phyloP scores from a whole-genome alignment of 129 eudicot genomes.

The Cynara cardunculus region DNA sequence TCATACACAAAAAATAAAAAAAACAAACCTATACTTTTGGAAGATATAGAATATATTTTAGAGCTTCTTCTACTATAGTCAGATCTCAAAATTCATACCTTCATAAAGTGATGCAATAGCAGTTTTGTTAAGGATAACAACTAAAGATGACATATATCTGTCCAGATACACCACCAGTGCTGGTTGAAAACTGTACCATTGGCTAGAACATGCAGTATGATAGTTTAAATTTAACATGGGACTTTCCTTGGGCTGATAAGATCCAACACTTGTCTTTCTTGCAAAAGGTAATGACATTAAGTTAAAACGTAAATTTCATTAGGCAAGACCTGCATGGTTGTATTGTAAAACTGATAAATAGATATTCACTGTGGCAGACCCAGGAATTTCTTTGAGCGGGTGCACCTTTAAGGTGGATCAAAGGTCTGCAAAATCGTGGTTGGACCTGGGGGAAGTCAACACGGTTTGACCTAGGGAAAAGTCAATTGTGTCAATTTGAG shows the following conservation, averaged over 20 bases:
- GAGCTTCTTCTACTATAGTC: not conserved
- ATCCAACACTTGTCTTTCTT: not conserved
- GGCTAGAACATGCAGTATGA: not conserved
- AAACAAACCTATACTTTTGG: not conserved
- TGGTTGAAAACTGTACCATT: not conserved
- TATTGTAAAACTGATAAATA: not conserved
- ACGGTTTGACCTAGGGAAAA: too few species aligned
- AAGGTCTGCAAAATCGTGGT: too few species aligned
- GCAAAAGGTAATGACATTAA: not conserved
- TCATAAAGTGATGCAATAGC: not conserved
- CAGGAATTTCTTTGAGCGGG: too few species aligned
- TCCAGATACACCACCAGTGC: not conserved
- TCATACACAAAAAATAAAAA: not conserved
- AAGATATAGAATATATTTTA: too few species aligned
- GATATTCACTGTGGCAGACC: too few species aligned
- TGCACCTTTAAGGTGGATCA: too few species aligned
- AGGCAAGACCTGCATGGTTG: not conserved
- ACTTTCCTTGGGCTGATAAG: not conserved
- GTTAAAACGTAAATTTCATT: not conserved
- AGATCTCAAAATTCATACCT: not conserved
- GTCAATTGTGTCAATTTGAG: too few species aligned
- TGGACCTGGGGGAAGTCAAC: too few species aligned
- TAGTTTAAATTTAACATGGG: not conserved
- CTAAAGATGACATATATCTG: not conserved
- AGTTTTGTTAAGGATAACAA: not conserved